A percentile compares a stretch with the other conserved stretches of the same genome.
Evolutionary conservation across 108 stramenopile genomes (phyloP).

Genomic region (Conticribra guillardii): DNA sequence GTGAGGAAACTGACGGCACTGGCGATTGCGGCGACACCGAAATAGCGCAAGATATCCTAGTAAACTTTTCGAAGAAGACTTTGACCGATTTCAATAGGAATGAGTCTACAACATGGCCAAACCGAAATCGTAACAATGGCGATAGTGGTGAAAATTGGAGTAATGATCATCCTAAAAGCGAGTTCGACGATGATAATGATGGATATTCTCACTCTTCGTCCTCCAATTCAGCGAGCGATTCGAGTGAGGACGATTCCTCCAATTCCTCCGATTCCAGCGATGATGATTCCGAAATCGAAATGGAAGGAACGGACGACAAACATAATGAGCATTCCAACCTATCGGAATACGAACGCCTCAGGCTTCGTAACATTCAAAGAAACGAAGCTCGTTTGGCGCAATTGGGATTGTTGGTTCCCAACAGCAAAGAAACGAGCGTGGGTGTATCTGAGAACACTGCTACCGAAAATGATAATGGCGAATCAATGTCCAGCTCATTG

Average conservation of each 20-base stretch:
- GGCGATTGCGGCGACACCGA: not conserved
- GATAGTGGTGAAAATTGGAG: too few relatives aligned
- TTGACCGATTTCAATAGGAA: not conserved
- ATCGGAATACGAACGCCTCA: constrained; percentile 35
- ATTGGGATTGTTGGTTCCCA: not conserved
- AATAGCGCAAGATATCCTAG: not conserved
- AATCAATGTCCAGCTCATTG: too few relatives aligned
- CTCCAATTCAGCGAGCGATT: too few relatives aligned
- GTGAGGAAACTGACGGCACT: not conserved
- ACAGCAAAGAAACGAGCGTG: too few relatives aligned
- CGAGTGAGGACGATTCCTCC: too few relatives aligned
- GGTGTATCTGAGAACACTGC: too few relatives aligned
- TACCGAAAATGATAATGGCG: not conserved
- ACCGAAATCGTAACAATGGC: too few relatives aligned
- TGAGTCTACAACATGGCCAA: too few relatives aligned
- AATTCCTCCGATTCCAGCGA: not conserved
- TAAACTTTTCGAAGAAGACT: not conserved
- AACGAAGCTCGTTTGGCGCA: constrained; percentile 31
- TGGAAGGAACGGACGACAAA: not conserved
- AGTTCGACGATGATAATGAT: too few relatives aligned
- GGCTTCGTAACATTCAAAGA: constrained; percentile 30
- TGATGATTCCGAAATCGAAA: not conserved
- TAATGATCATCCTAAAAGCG: too few relatives aligned
- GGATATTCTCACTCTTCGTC: too few relatives aligned
- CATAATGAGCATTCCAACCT: not conserved